Evolutionary conservation across 2,329 filamentous ascomycete species (phyloP).

Genomic region (Geosmithia putterillii): DNA sequence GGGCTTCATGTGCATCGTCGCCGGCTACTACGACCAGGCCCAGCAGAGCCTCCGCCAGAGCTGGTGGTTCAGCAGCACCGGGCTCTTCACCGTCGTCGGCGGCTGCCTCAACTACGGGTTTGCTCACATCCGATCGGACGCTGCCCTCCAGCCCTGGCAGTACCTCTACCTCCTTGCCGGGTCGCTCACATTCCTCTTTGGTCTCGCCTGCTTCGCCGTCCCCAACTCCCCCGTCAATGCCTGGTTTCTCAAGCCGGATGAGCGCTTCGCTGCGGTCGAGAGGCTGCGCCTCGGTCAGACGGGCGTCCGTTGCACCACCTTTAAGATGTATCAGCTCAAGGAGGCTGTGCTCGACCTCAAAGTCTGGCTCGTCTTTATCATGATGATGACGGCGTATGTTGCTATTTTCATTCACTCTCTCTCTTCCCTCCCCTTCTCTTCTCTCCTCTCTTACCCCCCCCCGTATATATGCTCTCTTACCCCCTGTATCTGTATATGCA

Average conservation of each 20-base stretch:
- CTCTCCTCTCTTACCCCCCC: neutral
- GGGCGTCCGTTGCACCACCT: conserved; percentile 31
- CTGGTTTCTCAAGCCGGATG: conserved; percentile 40
- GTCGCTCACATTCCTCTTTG: conserved; percentile 33
- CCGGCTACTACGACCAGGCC: conserved; percentile 33
- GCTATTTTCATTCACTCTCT: too few relatives aligned
- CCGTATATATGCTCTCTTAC: neutral
- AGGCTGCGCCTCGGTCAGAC: conserved; percentile 34
- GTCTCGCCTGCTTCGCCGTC: conserved; percentile 37
- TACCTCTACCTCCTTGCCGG: conserved; percentile 41
- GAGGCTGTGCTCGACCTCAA: conserved; percentile 34
- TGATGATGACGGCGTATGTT: conserved; percentile 36
- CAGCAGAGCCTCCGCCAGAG: conserved; percentile 36
- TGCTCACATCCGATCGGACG: conserved; percentile 27
- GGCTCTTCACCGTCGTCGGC: conserved; percentile 34
- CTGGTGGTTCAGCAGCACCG: conserved; percentile 33
- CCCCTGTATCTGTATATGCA: too few relatives aligned
- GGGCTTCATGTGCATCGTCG: conserved; percentile 35
- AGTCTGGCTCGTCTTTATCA: conserved; percentile 35
- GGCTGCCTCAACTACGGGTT: conserved; percentile 36
- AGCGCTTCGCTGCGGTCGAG: conserved; percentile 38
- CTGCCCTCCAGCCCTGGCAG: conserved; percentile 34
- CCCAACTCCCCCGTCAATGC: conserved; percentile 41
- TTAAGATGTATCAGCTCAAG: conserved; percentile 32
- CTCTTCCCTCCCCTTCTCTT: neutral